phyloP scores from a whole-genome alignment of 306 rosid species.

The Erythrophleum fordii region DNA sequence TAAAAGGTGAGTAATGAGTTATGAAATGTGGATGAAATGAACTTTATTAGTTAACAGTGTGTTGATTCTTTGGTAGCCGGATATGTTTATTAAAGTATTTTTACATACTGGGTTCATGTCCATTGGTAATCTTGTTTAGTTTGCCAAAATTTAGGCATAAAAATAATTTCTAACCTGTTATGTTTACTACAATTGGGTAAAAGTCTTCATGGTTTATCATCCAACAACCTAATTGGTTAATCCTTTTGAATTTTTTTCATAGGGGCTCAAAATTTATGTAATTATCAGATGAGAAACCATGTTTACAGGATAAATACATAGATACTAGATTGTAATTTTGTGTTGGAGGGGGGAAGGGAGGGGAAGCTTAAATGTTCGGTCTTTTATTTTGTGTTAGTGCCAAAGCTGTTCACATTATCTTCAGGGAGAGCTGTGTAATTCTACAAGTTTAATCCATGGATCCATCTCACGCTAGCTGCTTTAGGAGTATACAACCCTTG shows the following conservation, averaged over 20 bases:
- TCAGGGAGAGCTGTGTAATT: no score
- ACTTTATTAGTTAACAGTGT: background rate
- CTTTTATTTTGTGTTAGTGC: no score
- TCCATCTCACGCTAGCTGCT: no score
- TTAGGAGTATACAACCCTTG: no score
- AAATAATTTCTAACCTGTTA: background rate
- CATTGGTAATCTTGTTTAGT: background rate
- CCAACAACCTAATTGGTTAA: background rate
- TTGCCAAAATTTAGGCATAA: background rate
- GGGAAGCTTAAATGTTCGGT: no score
- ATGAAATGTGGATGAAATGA: background rate
- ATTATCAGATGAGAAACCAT: background rate
- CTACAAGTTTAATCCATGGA: no score
- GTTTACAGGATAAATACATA: background rate
- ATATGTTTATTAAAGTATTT: background rate
- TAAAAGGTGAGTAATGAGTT: slow-evolving; percentile 62
- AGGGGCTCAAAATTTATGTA: background rate
- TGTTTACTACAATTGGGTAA: background rate
- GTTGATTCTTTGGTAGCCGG: background rate
- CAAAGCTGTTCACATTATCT: no score
- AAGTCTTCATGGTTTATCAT: background rate
- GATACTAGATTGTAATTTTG: background rate
- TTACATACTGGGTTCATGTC: background rate
- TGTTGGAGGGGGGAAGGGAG: no score
- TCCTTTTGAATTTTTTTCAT: background rate